Evolutionary conservation across 345 rosid species (phyloP).

Genomic region (Xanthoceras sorbifolium): DNA sequence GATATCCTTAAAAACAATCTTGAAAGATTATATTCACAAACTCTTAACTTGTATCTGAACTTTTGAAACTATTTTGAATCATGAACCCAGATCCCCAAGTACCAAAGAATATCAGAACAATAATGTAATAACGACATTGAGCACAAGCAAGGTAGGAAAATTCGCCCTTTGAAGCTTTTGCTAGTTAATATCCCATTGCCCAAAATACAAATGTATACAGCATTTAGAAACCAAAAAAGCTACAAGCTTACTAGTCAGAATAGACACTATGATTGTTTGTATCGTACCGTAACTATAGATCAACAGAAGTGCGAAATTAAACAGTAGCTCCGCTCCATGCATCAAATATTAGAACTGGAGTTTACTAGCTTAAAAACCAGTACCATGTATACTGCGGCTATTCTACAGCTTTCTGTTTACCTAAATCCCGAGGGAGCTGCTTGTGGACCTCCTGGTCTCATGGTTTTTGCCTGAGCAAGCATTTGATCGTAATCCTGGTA

Average conservation of each 20-base stretch:
- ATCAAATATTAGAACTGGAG: background rate
- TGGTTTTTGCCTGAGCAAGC: conserved; percentile 66
- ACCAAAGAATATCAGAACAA: background rate
- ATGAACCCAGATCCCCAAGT: background rate
- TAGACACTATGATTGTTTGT: background rate
- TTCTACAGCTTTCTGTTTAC: conserved; percentile 31
- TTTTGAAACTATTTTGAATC: no score
- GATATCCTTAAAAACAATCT: no score
- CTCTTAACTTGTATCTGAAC: no score
- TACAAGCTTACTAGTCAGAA: background rate
- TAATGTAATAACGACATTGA: background rate
- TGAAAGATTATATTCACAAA: no score
- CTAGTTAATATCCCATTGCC: conserved; percentile 1
- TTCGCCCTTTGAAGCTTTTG: background rate
- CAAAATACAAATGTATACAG: conserved; percentile 3
- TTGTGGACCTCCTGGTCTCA: conserved; percentile 60
- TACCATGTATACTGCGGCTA: background rate
- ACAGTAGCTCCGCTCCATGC: background rate
- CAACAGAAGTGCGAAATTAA: background rate
- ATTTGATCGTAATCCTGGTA: conserved; percentile 67
- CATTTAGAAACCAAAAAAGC: background rate
- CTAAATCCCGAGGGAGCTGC: conserved; percentile 61
- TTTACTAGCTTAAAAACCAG: background rate
- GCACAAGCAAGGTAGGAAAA: background rate
- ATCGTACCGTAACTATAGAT: background rate